Base-by-base conservation (phyloP, 352 stramenopile genomes). In the Phytophthora megakarya region DNA sequence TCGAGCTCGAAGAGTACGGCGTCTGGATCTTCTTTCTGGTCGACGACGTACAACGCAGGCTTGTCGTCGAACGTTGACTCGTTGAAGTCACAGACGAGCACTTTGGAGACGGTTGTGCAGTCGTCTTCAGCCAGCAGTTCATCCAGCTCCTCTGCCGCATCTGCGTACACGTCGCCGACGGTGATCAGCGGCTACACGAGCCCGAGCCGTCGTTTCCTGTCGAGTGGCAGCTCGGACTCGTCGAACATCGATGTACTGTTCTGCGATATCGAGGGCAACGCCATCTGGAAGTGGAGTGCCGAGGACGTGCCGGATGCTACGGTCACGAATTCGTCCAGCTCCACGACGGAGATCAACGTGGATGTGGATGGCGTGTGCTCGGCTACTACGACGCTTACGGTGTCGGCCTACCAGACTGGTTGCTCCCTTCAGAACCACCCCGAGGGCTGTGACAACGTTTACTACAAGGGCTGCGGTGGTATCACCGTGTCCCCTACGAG, bases 391-490 rank as follows among this genome's bases (percentile, higher is more conserved):
- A 79, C 73, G 26, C 74, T 91, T 26, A 78, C 69, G 22, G 84
- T 91, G 16, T 80, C 75, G n/a, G 80, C 84, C 2, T 89, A 80
- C 57, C 78, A 88, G 52, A 81, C 71, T 26, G 81, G 81, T 22
- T 90, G 81, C 64, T 88, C 79, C 35, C 65, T 72, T 37, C 80
- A 89, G 69, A 90, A 90, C 65, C 73, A 85, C 66, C 79, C 77
- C 0, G 65, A 86, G 43, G 81, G 80, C 3, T 90, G 81, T 38
- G 72, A 84, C 32, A 78, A 88, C 12, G 73, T 88, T 13, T 90
- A 90, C 65, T 88, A 84, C 69, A 89, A 89, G 61, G 84, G 84
- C 61, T 93, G 84, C 43, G 81, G 82, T 49, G 84, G 84, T n/a
- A 72, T 93, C n/a, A 87, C 80, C 0, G 78, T 92, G 22, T 89